phyloP scores from a whole-genome alignment of 495 filamentous ascomycete genomes.

The Podospora tetraspora region DNA sequence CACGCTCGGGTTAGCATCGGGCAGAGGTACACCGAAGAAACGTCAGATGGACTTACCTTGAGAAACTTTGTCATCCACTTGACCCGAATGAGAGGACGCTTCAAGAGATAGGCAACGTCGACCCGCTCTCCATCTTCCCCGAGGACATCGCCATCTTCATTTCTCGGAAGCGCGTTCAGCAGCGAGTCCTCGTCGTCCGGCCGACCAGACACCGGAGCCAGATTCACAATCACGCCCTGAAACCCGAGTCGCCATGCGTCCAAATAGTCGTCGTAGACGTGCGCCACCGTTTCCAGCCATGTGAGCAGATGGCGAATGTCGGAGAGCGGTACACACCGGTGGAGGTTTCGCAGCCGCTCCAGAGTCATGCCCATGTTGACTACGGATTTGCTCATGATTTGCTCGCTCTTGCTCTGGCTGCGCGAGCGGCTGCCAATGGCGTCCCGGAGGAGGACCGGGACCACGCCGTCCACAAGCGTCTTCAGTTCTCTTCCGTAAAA shows the following conservation, averaged over 20 bases:
- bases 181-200: slow-evolving; percentile 51
- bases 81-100: slow-evolving; percentile 78
- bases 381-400: slow-evolving; percentile 71
- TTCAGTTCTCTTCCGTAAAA: slow-evolving; percentile 91
- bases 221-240: slow-evolving; percentile 88
- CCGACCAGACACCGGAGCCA: slow-evolving; percentile 60
- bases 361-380: slow-evolving; percentile 90
- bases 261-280: slow-evolving; percentile 82
- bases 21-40: neutral
- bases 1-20: neutral
- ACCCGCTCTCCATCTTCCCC: slow-evolving; percentile 79
- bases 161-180: slow-evolving; percentile 65
- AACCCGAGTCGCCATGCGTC: slow-evolving; percentile 90
- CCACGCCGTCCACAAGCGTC: slow-evolving; percentile 90
- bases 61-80: slow-evolving; percentile 85
- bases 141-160: slow-evolving; percentile 73
- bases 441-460: slow-evolving; percentile 84
- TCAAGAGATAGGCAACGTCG: slow-evolving; percentile 89
- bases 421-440: slow-evolving; percentile 62
- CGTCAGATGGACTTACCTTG: slow-evolving; percentile 47
- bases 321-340: slow-evolving; percentile 70
- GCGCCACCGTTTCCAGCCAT: slow-evolving; percentile 74
- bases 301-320: slow-evolving; percentile 61
- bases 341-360: slow-evolving; percentile 73
- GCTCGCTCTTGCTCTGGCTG: slow-evolving; percentile 38